Conservation (phyloP, 2,329 filamentous ascomycete genomes). For the Colletotrichum kahawae region DNA sequence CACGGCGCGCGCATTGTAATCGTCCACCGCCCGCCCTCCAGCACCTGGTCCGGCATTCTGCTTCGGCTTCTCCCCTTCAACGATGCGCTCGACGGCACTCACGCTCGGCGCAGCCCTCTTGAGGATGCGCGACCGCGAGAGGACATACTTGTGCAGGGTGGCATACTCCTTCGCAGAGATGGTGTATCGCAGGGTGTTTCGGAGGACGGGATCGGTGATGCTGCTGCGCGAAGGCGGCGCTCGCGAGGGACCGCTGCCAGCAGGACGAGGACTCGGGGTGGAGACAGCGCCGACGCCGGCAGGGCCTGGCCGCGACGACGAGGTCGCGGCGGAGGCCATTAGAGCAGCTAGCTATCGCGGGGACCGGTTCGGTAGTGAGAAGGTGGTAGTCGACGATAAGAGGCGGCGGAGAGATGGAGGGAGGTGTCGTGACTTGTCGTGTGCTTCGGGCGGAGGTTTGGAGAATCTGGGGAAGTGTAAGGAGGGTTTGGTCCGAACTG, state of each 20-base stretch:
- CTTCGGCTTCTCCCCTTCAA: conserved; percentile 30
- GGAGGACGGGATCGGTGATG: conserved; percentile 70
- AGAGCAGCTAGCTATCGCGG: neutral
- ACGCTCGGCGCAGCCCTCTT: conserved; percentile 61
- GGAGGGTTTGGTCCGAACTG: conserved; percentile 2
- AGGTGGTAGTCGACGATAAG: neutral
- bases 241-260: conserved; percentile 5
- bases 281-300: neutral
- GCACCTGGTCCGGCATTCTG: conserved; percentile 27
- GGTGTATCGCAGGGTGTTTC: conserved; percentile 86
- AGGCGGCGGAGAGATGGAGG: neutral
- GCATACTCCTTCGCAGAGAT: conserved; percentile 87
- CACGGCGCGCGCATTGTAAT: conserved; percentile 73
- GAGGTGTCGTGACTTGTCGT: neutral
- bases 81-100: conserved; percentile 57
- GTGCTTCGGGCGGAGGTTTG: neutral
- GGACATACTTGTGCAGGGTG: conserved; percentile 80
- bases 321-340: conserved; percentile 19
- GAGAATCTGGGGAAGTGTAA: neutral
- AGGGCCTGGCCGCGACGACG: conserved; percentile 20
- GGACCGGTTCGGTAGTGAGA: neutral
- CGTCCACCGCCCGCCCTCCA: conserved; percentile 50
- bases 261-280: conserved; percentile 6
- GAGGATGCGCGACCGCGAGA: conserved; percentile 71
- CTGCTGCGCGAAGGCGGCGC: conserved; percentile 22